Evolutionary conservation across 768 basidiomycete species (phyloP), one percentile per base, ranked within the genome.

Genomic region (Sporobolomyces roseus): DNA sequence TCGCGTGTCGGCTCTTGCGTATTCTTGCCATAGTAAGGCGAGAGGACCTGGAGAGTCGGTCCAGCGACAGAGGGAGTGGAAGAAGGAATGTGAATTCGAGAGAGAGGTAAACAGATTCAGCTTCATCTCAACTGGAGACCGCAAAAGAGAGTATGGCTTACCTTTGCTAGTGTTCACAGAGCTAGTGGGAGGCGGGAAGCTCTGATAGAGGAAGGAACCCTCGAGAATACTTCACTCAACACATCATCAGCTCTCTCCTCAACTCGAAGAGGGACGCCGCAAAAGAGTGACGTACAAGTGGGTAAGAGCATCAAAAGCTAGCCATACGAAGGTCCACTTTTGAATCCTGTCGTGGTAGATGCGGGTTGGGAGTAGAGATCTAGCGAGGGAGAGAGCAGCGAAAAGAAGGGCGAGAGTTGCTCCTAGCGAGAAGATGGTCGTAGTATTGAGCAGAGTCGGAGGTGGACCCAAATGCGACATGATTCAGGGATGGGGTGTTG

Each of bases 1-100:
- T 48, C 90, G 85, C 62, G 84, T 83, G 76, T 93, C 90, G 8
- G 90, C 90, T 3, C 82, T 81, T 29, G 88, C 85, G 50, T 72
- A 72, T n/a, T 72, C 71, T 8, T 30, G 35, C 71, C 70, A 71
- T 16, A 71, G 51, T 8, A 35, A 33, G 27, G 65, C 70, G 51
- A 71, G 45, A 23, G 64, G 33, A 2, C 71, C 63, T 61, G 65
- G 8, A 33, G 60, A 51, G 32, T 25, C 41, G 27, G 2, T 10
- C 12, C 17, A 21, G 25, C 13, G 23, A 10, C 35, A 30, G 41
- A 29, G 43, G n/a, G 12, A 27, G 56, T n/a, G n/a, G 16, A 36
- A 53, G 30, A 36, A 32, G 9, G 21, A 4, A 12, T 4, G 13
- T 53, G 21, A 13, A 27, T 27, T 9, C 45, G 17, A 43, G 27